These are phyloP conservation scores for Kluyveromyces starmeri DNA, from an alignment of 805 yeast species.

Conservation along the genomic window DNA sequence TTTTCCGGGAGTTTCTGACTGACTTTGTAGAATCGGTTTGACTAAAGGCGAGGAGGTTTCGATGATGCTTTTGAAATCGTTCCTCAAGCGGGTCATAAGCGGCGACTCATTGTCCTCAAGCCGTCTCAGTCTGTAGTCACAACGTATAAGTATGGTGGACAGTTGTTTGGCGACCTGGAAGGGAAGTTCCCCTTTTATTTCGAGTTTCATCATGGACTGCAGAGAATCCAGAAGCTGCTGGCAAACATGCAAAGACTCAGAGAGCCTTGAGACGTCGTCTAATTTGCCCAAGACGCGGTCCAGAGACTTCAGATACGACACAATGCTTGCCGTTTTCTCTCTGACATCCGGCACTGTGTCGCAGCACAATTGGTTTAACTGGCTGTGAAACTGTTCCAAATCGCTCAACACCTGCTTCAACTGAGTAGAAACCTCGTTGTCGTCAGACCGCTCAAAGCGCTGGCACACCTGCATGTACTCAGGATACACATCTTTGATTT, in stretches of 20 bases:
- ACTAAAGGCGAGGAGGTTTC: constrained; percentile 5
- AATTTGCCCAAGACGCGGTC: constrained; percentile 17
- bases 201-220: constrained; percentile 1
- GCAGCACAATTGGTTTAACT: constrained; percentile 15
- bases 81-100: constrained; percentile 19
- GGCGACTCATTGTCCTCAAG: constrained; percentile 16
- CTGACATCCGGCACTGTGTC: constrained; percentile 18
- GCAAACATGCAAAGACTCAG: constrained; percentile 6
- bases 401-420: constrained; percentile 19
- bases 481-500: constrained; percentile 19
- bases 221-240: constrained; percentile 1
- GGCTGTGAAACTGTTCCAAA: constrained; percentile 15
- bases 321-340: constrained; percentile 18
- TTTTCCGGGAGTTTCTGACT: too few relatives aligned
- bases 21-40: constrained; percentile 2
- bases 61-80: constrained; percentile 25
- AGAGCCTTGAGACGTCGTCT: constrained; percentile 12
- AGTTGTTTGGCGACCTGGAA: constrained; percentile 2
- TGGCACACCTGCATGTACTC: constrained; percentile 22
- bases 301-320: constrained; percentile 21
- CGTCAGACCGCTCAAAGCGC: constrained; percentile 8
- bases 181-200: background rate
- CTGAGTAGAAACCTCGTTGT: constrained; percentile 12
- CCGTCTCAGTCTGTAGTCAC: constrained; percentile 3
- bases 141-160: background rate